Base-by-base conservation (phyloP, 805 yeast genomes). In the Yarrowia sp. region DNA sequence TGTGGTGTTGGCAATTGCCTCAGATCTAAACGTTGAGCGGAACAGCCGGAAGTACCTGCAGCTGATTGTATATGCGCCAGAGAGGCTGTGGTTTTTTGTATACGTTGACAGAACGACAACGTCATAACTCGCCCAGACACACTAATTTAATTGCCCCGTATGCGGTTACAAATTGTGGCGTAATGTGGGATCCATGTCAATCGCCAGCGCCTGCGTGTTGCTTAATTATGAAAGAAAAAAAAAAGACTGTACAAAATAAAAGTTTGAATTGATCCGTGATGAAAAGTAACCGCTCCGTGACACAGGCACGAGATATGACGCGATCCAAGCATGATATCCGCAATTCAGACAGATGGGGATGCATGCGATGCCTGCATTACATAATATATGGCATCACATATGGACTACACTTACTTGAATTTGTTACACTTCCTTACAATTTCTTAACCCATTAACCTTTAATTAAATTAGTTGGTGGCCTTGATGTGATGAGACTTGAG, bases 401-500 rank as follows among this genome's bases (percentile, higher is more conserved):
- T n/a, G n/a, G n/a, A n/a, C n/a, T n/a, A n/a, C n/a, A n/a, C n/a
- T n/a, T n/a, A n/a, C n/a, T n/a, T n/a, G n/a, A n/a, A n/a, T n/a
- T n/a, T n/a, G n/a, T n/a, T n/a, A n/a, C n/a, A n/a, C n/a, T n/a
- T n/a, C n/a, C n/a, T n/a, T 22, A 22, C 28, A 22, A 5, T 22
- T n/a, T 22, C 28, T 22, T 22, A 22, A 22, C 28, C n/a, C 14
- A 8, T 8, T 3, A 17, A 13, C 11, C 55, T 35, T 15, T 17
- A 3, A 33, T 11, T 18, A 17, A 4, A 11, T 6, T 39, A 55
- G 8, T 31, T 38, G 4, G 15, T 13, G 15, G 47, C 70, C 74
- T 74, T 55, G 48, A 73, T 66, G 47, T 75, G 77, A 65, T 74
- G 76, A 55, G 73, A 69, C 70, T 75, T 75, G 64, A 75, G 67